Evolutionary conservation across 2,329 filamentous ascomycete species (phyloP), one percentile per base, ranked within the genome.

Genomic region (Apiospora pterosperma): DNA sequence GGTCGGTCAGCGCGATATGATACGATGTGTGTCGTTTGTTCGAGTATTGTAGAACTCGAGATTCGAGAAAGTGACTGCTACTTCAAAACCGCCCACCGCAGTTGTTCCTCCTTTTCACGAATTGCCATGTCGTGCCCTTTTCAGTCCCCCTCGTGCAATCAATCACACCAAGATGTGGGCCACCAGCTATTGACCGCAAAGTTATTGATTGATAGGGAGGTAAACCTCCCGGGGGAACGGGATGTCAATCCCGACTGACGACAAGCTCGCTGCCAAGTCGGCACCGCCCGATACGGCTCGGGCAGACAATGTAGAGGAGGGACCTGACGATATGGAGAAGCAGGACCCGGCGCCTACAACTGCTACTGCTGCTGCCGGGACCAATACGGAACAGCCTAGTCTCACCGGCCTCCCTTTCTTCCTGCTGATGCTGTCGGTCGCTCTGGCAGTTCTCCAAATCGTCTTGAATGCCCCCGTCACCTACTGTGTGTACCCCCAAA

Each of bases 401-500:
- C 61, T 69, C 63, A 66, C 44, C 19, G 63, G 66, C 19, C 66
- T 64, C 52, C 48, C 64, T 21, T 70, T 69, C 42, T 61, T 67
- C 12, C 36, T 68, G 5, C n/a, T 66, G 28, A 66, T 71, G 10
- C n/a, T 61, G 34, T 69, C 68, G 19, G 61, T 68, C 19, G 66
- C 67, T 1, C 60, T 68, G n/a, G 67, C 44, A 4, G 61, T 65
- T 28, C 60, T 69, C 12, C 61, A 69, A 44, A 69, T 70, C 21
- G 67, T 68, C n/a, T 63, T 70, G 23, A 71, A 70, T 21, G 66
- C 64, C 21, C 69, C 69, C 11, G 63, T 68, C 23, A 19, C 70
- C 55, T 67, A 71, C 69, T 23, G 69, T 70, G 41, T 66, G 69
- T 34, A 41, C 16, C 14, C 41, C 16, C 10, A 14, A 23, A 25